Evolutionary conservation across 202 grass and related monocot species (phyloP).

Genomic region (Carex arenaria): DNA sequence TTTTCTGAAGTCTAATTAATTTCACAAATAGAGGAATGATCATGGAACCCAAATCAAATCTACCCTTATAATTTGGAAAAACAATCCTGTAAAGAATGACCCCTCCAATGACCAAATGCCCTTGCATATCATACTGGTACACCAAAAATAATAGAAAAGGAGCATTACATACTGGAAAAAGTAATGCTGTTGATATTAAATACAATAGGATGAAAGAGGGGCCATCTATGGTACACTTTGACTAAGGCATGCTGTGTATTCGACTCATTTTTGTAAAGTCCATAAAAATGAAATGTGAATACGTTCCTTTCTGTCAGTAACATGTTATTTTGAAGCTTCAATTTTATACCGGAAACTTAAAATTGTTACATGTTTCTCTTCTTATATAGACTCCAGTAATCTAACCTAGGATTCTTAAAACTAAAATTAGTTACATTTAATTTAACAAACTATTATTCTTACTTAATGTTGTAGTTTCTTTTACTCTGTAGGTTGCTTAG

Average conservation of each 20-base stretch:
- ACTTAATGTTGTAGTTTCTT: constrained; percentile 12
- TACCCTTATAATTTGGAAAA: not conserved
- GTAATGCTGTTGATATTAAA: not conserved
- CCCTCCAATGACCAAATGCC: not conserved
- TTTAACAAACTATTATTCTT: constrained; percentile 1
- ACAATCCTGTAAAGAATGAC: not conserved
- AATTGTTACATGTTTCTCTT: not conserved
- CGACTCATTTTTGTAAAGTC: not conserved
- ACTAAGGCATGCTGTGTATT: not conserved
- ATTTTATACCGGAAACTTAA: constrained; percentile 14
- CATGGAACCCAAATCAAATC: not conserved
- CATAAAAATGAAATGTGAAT: not conserved
- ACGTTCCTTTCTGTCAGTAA: not conserved
- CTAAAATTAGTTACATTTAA: not conserved
- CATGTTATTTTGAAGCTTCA: constrained; percentile 49
- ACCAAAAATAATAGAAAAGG: not conserved
- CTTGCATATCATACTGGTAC: not conserved
- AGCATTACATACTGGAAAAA: not conserved
- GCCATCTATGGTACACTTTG: not conserved
- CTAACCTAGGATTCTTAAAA: not conserved
- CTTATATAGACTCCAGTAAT: not conserved
- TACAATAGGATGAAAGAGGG: not conserved
- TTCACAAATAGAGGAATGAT: constrained; percentile 44
- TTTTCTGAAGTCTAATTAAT: constrained; percentile 56
- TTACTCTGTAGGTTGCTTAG: constrained; percentile 67